Percentiles rank a stretch among this genome's conserved stretches.
phyloP scores from a whole-genome alignment of 306 rosid species.

The Geum urbanum region DNA sequence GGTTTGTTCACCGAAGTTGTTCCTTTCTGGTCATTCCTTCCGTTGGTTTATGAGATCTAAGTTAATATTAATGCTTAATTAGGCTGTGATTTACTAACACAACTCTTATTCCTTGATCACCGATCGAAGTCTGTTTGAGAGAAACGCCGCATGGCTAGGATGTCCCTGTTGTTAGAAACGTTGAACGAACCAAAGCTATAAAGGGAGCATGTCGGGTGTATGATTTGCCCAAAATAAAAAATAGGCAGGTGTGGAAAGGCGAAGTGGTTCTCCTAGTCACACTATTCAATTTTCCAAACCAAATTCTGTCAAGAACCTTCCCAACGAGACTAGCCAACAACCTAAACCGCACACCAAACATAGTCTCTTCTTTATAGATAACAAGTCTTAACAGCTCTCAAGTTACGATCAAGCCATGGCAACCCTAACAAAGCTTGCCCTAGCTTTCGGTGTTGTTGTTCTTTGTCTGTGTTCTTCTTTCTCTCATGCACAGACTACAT shows the following conservation, averaged over 20 bases:
- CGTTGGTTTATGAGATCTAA: no score
- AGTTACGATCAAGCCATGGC: conserved; percentile 26
- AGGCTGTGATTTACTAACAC: not conserved
- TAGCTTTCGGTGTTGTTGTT: conserved; percentile 18
- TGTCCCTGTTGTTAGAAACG: conserved; percentile 19
- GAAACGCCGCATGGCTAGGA: not conserved
- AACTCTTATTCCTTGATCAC: not conserved
- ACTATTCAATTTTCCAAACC: not conserved
- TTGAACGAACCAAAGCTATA: not conserved
- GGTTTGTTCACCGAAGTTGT: no score
- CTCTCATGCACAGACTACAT: conserved; percentile 44
- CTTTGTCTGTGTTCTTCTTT: conserved; percentile 29
- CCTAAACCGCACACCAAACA: conserved; percentile 40
- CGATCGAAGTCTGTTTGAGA: conserved; percentile 21
- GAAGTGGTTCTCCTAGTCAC: conserved; percentile 20
- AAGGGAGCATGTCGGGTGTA: not conserved
- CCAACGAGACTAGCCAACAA: conserved; percentile 35
- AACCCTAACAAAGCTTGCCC: conserved; percentile 26
- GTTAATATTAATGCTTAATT: no score
- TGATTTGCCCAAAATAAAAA: no score
- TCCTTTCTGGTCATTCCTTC: no score
- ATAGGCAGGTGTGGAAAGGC: conserved; percentile 30
- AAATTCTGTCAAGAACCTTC: conserved; percentile 30
- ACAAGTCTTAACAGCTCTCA: no score
- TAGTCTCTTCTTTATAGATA: no score